phyloP scores from a whole-genome alignment of 495 filamentous ascomycete species.

The Beverwykella pulmonaria region DNA sequence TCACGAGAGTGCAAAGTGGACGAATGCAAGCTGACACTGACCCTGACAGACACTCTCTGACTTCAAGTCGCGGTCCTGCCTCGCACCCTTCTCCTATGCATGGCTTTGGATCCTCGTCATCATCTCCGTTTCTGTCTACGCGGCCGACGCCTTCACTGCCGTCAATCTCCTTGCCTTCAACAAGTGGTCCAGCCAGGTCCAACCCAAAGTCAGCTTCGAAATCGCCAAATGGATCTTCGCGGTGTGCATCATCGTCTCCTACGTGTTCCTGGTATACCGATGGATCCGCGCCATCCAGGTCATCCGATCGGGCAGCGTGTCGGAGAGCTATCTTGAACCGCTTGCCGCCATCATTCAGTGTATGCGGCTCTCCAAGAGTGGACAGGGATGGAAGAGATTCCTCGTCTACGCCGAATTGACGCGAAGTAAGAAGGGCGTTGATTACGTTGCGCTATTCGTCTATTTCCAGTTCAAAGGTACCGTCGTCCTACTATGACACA shows the following conservation, averaged over 20 bases:
- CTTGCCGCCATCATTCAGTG: constrained; percentile 81
- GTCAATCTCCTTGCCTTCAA: constrained; percentile 86
- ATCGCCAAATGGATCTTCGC: constrained; percentile 89
- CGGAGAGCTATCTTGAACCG: constrained; percentile 85
- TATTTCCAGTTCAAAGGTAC: constrained; percentile 93
- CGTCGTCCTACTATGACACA: constrained; percentile 34
- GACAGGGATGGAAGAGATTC: constrained; percentile 79
- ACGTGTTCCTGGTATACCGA: constrained; percentile 73
- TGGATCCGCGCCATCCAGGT: constrained; percentile 75
- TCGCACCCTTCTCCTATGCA: constrained; percentile 76
- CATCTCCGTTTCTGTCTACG: constrained; percentile 82
- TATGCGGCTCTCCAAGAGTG: constrained; percentile 65
- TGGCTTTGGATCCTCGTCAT: constrained; percentile 79
- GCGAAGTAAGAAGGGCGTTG: constrained; percentile 84
- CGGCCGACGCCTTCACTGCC: constrained; percentile 88
- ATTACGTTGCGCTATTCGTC: constrained; percentile 89
- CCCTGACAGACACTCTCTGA: constrained; percentile 76
- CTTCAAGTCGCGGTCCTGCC: constrained; percentile 80
- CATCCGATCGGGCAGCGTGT: constrained; percentile 81
- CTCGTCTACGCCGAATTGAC: constrained; percentile 91
- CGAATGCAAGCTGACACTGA: neutral
- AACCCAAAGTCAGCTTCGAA: constrained; percentile 68
- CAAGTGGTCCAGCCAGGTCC: constrained; percentile 60
- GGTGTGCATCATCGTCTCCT: constrained; percentile 83
- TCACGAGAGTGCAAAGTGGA: neutral